Base-by-base conservation (phyloP, 2,329 filamentous ascomycete genomes). In the Aspergillus neotritici region DNA sequence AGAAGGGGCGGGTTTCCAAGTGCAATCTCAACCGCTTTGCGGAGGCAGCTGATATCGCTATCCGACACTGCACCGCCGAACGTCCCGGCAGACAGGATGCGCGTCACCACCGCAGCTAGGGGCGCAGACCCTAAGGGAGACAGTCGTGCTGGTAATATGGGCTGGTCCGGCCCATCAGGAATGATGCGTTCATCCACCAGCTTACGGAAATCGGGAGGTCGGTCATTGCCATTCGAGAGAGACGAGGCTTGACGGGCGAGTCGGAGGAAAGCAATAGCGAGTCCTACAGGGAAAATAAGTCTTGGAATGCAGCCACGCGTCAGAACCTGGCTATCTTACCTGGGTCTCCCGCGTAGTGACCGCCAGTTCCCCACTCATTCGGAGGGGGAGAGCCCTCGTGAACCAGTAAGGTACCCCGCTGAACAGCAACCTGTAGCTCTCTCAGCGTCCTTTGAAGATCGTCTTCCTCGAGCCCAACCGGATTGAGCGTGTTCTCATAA, bases 201-300 rank as follows among this genome's bases (percentile, higher is more conserved):
- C 7, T 50, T 40, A 16, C 49, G 53, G 35, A 61, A 63, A 31
- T 62, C 52, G 21, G 55, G 48, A 11, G 37, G 43, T 11, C 40
- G 3, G 15, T 48, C 31, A 3, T 41, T 34, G 6, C 31, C 21
- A 10, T 51, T 47, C 1, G 34, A 43, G 12, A 69, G 38, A 8
- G 57, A 58, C 10, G 51, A 38, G 4, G 54, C 55, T 46, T 69
- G 66, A 15, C 60, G 62, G 9, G 60, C 57, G 12, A 69, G 56
- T n/a, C 67, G 64, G 10, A 68, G 54, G 37, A 67, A 66, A 33
- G 63, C 54, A 34, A 68, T 52, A 30, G 61, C 57, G 35, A 66
- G 54, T 10, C 67, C 67, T 67, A 44, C n/a, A 21, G 14, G 11
- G 31, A 12, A 9, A 5, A 34, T 50, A 8, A n/a, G 7, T 31